Conservation (phyloP, 129 eudicot genomes). For the Escallonia rubra region DNA sequence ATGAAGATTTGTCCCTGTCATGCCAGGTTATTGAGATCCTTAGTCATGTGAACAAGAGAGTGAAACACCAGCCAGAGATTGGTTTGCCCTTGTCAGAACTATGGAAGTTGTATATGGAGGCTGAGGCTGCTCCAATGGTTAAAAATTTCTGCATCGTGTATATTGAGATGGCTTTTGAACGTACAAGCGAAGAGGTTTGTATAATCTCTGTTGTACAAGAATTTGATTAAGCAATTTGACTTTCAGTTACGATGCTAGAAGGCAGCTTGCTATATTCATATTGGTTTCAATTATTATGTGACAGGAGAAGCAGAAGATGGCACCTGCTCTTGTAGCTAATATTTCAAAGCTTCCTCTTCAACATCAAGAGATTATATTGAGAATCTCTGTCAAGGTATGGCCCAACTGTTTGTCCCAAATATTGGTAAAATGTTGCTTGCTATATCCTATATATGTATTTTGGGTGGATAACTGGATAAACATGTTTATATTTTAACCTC, state of each 20-base stretch:
- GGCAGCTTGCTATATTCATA: constrained; percentile 7
- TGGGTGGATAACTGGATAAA: too few species aligned
- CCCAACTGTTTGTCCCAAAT: neutral
- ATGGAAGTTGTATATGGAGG: constrained; percentile 75
- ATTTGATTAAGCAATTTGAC: too few species aligned
- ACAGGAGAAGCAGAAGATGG: constrained; percentile 66
- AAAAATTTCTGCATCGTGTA: constrained; percentile 87
- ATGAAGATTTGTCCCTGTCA: neutral
- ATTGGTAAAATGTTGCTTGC: too few species aligned
- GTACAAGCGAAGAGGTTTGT: constrained; percentile 60
- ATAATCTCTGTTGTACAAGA: neutral
- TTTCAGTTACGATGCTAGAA: neutral
- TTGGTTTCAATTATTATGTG: constrained; percentile 11
- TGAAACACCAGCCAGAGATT: constrained; percentile 76
- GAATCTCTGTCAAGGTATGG: constrained; percentile 67
- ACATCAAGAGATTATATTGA: constrained; percentile 78
- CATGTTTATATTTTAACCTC: too few species aligned
- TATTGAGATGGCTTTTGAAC: constrained; percentile 92
- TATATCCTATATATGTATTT: too few species aligned
- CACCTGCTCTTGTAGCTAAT: constrained; percentile 54
- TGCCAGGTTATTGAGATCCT: constrained; percentile 79
- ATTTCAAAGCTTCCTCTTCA: constrained; percentile 90
- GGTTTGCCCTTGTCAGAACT: constrained; percentile 72
- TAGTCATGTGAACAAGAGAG: constrained; percentile 92
- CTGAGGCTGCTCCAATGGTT: constrained; percentile 67